Conservation (phyloP, 2,329 filamentous ascomycete species). For the Ambrosiella beaveri region DNA sequence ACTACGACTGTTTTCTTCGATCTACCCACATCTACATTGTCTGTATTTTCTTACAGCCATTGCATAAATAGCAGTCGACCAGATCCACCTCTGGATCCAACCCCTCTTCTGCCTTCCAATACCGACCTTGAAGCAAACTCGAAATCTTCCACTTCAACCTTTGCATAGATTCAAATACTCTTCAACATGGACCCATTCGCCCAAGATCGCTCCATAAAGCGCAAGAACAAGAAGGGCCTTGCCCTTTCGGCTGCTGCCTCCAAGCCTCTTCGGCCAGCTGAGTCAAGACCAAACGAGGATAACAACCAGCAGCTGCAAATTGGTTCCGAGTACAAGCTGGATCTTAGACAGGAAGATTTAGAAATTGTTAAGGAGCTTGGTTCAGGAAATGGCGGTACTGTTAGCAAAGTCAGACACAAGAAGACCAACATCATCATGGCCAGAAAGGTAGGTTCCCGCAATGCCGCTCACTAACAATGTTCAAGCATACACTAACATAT, state of each 20-base stretch:
- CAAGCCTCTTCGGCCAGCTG: constrained; percentile 53
- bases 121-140: too few species aligned
- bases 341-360: constrained; percentile 79
- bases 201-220: constrained; percentile 68
- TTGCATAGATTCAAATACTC: not conserved
- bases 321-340: constrained; percentile 89
- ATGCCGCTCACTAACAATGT: not conserved
- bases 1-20: too few species aligned
- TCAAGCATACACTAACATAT: not conserved
- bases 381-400: constrained; percentile 89
- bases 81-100: too few species aligned
- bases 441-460: constrained; percentile 52
- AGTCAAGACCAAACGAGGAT: constrained; percentile 45
- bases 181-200: constrained; percentile 43
- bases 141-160: not conserved
- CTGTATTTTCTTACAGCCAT: too few species aligned
- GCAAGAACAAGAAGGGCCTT: constrained; percentile 96
- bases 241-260: constrained; percentile 66
- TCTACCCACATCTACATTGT: too few species aligned
- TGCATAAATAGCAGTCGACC: too few species aligned
- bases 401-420: constrained; percentile 93
- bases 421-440: constrained; percentile 95
- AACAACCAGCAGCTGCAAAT: constrained; percentile 62
- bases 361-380: constrained; percentile 89
- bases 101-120: not conserved